These are phyloP conservation scores for Chytriomyces hyalinus DNA, from an alignment of 192 early-diverging fungal genomes.

Conservation along the genomic window DNA sequence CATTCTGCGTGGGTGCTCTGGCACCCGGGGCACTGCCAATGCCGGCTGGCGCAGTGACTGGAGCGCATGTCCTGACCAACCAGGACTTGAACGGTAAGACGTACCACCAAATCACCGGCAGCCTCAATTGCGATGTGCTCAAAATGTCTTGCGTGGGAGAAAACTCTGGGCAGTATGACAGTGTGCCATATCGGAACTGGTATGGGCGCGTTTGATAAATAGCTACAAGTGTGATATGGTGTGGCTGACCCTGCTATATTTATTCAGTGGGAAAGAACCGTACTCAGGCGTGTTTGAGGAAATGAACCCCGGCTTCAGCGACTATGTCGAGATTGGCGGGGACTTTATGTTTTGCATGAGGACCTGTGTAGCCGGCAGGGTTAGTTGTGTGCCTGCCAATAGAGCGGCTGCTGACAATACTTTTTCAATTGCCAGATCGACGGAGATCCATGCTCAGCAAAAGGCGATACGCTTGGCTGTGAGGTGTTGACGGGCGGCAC, in stretches of 20 bases:
- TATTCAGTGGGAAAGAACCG: slow-evolving; percentile 37
- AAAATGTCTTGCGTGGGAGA: slow-evolving; percentile 31
- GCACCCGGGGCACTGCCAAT: slow-evolving; percentile 31
- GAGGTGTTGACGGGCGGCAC: not conserved
- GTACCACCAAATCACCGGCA: slow-evolving; percentile 38
- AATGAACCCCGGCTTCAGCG: slow-evolving; percentile 1
- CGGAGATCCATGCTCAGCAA: not conserved
- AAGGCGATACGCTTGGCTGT: slow-evolving; percentile 14
- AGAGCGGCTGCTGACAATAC: no score
- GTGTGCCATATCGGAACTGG: slow-evolving; percentile 23
- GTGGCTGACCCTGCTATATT: no score
- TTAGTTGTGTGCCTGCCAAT: no score
- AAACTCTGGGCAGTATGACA: slow-evolving; percentile 20
- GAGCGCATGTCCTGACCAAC: slow-evolving; percentile 37
- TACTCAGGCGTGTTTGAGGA: slow-evolving; percentile 33
- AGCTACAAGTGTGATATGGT: no score
- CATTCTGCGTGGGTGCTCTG: slow-evolving; percentile 37
- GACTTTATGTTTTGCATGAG: slow-evolving; percentile 47
- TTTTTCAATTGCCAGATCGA: not conserved
- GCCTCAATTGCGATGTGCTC: slow-evolving; percentile 34
- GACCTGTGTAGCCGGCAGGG: slow-evolving; percentile 22
- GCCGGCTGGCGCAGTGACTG: slow-evolving; percentile 27
- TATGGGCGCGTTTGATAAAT: no score
- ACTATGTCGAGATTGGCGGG: slow-evolving; percentile 43
- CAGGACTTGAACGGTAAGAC: not conserved